These are phyloP conservation scores for Pythium aristosporum DNA, from an alignment of 352 stramenopile species.

Conservation along the genomic window DNA sequence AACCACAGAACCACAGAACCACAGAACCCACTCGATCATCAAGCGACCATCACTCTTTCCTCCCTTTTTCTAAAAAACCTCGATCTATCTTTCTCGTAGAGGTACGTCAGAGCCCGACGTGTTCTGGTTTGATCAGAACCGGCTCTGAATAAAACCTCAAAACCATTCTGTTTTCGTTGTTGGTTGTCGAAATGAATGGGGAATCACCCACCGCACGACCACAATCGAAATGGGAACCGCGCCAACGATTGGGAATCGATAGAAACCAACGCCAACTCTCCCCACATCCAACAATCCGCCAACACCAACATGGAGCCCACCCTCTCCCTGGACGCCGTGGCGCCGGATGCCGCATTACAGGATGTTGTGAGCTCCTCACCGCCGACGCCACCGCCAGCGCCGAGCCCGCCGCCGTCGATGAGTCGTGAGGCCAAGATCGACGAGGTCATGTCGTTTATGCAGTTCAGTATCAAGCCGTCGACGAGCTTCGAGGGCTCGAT, in stretches of 20 bases:
- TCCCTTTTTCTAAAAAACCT: constrained; percentile 10
- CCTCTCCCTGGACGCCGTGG: constrained; percentile 6
- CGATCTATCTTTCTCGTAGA: constrained; percentile 8
- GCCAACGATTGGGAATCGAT: constrained; percentile 12
- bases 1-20: constrained; percentile 2
- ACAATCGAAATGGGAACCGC: constrained; percentile 17
- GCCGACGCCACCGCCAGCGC: background rate
- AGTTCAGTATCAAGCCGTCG: constrained; percentile 76
- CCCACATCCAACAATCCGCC: too few relatives aligned
- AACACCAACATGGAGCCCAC: constrained; percentile 11
- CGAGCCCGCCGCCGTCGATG: background rate
- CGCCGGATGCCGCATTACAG: constrained; percentile 11
- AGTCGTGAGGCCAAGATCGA: constrained; percentile 76
- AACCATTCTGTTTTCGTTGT: constrained; percentile 13
- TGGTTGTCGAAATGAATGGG: constrained; percentile 15
- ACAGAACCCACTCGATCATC: constrained; percentile 26
- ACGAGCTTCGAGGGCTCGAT: constrained; percentile 77
- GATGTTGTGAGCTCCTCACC: constrained; percentile 8
- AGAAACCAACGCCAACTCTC: constrained; percentile 8
- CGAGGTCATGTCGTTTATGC: constrained; percentile 86
- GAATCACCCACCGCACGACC: background rate
- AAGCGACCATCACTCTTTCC: constrained; percentile 24
- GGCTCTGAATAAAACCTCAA: constrained; percentile 21
- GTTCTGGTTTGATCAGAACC: constrained; percentile 16
- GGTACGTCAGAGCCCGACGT: constrained; percentile 26